phyloP scores from a whole-genome alignment of 1,284 basidiomycete species.

The Takashimella tepidaria region DNA sequence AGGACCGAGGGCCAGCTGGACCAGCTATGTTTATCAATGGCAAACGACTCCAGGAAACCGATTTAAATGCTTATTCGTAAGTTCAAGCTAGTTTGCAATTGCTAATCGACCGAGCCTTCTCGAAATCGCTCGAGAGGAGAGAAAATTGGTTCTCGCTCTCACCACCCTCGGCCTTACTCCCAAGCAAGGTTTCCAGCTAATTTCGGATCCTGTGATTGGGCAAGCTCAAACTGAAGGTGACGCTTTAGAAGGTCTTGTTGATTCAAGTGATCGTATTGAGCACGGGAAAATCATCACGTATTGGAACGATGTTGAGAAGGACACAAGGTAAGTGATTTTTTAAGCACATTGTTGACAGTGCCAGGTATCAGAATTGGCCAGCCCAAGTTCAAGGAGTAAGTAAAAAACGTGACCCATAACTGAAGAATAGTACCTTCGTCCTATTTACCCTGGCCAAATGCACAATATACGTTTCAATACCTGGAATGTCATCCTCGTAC shows the following conservation, averaged over 20 bases:
- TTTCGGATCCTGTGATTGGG: constrained; percentile 60
- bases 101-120: no score
- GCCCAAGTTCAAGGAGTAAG: constrained; percentile 25
- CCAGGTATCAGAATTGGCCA: constrained; percentile 38
- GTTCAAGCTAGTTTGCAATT: constrained; percentile 18
- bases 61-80: constrained; percentile 65
- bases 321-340: constrained; percentile 53
- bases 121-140: constrained; percentile 66
- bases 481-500: constrained; percentile 70
- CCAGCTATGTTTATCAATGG: constrained; percentile 72
- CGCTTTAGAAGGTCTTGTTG: constrained; percentile 69
- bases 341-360: constrained; percentile 5
- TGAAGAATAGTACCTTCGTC: constrained; percentile 32
- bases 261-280: constrained; percentile 80
- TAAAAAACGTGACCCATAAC: not conserved
- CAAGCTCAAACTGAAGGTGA: constrained; percentile 53
- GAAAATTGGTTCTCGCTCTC: constrained; percentile 60
- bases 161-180: constrained; percentile 59
- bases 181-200: constrained; percentile 62
- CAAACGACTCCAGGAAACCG: constrained; percentile 56
- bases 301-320: constrained; percentile 87
- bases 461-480: constrained; percentile 66
- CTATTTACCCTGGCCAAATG: constrained; percentile 61
- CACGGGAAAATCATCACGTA: constrained; percentile 69
- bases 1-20: constrained; percentile 18